phyloP scores from a whole-genome alignment of 208 protist genomes.

The Trypanosoma grayi region DNA sequence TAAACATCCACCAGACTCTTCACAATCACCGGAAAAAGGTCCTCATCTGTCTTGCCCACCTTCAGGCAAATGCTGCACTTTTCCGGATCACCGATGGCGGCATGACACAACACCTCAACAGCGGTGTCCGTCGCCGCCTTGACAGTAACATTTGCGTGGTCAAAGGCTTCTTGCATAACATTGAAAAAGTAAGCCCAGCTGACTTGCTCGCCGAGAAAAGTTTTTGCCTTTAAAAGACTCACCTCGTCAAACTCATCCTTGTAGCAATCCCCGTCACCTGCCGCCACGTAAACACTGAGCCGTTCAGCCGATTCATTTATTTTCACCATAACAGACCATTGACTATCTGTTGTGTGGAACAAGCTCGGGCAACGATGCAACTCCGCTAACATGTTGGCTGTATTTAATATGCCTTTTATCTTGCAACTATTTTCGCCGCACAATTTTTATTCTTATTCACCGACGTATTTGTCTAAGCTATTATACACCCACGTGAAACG shows the following conservation, averaged over 20 bases:
- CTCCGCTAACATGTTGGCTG: conserved; percentile 33
- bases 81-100: conserved; percentile 7
- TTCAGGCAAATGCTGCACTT: not conserved
- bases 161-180: conserved; percentile 46
- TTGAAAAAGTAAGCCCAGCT: conserved; percentile 70
- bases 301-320: conserved; percentile 51
- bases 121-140: not conserved
- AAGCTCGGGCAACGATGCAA: conserved; percentile 52
- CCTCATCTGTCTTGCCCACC: conserved; percentile 10
- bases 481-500: no score
- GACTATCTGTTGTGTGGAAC: conserved; percentile 41
- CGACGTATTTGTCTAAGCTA: no score
- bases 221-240: conserved; percentile 32
- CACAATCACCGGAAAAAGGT: conserved; percentile 17
- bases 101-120: conserved; percentile 7
- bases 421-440: no score
- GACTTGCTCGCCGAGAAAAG: conserved; percentile 29
- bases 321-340: conserved; percentile 53
- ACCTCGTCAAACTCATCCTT: conserved; percentile 46
- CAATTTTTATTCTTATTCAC: no score
- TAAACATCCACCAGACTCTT: conserved; percentile 41
- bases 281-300: conserved; percentile 48
- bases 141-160: conserved; percentile 26
- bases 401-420: not conserved
- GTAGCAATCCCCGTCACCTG: conserved; percentile 38